These are phyloP conservation scores for Aspergillus incahuasiensis DNA, from an alignment of 495 filamentous ascomycete species.

Conservation along the genomic window DNA sequence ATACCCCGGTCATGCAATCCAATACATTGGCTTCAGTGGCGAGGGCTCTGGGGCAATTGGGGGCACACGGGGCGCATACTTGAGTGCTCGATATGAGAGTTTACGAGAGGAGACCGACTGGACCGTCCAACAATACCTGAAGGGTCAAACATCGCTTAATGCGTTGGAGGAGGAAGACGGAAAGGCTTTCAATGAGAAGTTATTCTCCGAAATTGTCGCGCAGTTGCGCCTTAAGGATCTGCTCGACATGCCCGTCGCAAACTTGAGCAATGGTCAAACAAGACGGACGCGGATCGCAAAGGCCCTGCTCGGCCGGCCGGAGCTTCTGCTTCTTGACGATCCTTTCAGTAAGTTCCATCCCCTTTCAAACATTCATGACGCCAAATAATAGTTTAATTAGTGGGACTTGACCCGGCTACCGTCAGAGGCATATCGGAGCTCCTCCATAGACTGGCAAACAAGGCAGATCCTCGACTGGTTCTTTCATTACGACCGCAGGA, in stretches of 20 bases:
- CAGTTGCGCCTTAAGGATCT: slow-evolving; percentile 63
- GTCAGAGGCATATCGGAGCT: slow-evolving; percentile 62
- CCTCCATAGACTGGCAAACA: slow-evolving; percentile 59
- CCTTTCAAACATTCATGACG: not conserved
- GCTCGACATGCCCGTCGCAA: slow-evolving; percentile 74
- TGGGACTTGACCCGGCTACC: slow-evolving; percentile 88
- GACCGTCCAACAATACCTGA: slow-evolving; percentile 71
- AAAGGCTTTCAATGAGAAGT: slow-evolving; percentile 38
- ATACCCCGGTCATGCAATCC: slow-evolving; percentile 59
- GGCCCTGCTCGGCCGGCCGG: slow-evolving; percentile 71
- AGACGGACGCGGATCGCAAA: slow-evolving; percentile 82
- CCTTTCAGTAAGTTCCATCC: slow-evolving; percentile 65
- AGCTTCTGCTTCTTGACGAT: slow-evolving; percentile 83
- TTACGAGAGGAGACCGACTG: slow-evolving; percentile 81
- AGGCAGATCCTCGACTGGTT: slow-evolving; percentile 63
- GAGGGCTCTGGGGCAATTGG: slow-evolving; percentile 54
- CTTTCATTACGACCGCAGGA: slow-evolving; percentile 81
- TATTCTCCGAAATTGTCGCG: slow-evolving; percentile 55
- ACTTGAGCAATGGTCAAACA: slow-evolving; percentile 89
- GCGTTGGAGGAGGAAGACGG: slow-evolving; percentile 51
- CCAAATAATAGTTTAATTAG: slow-evolving; percentile 19
- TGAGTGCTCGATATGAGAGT: slow-evolving; percentile 92
- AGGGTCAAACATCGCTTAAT: slow-evolving; percentile 74
- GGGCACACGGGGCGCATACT: slow-evolving; percentile 64
- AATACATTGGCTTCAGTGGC: slow-evolving; percentile 74